Conservation (phyloP, 139 green algal species). For the Monoraphidium neglectum region DNA sequence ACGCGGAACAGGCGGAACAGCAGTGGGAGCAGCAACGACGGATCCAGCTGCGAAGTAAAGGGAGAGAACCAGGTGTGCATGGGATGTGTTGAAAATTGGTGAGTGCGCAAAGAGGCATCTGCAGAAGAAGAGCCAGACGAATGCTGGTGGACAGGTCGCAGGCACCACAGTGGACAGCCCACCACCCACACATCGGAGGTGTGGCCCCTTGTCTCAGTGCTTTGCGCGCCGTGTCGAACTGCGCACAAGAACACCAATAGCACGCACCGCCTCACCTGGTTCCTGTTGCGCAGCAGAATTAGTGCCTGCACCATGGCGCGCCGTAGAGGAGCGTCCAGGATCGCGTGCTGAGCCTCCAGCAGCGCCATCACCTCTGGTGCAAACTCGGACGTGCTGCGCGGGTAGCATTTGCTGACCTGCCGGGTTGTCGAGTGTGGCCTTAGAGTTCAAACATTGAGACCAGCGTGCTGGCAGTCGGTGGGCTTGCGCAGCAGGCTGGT, state of each 20-base stretch:
- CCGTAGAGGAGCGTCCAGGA: conserved; percentile 76
- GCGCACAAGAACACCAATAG: neutral
- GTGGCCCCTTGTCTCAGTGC: too few species aligned
- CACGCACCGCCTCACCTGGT: conserved; percentile 25
- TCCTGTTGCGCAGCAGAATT: conserved; percentile 90
- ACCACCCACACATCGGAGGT: too few species aligned
- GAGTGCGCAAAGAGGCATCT: too few species aligned
- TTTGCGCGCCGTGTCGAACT: neutral
- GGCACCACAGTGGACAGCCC: too few species aligned
- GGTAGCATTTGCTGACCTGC: conserved; percentile 81
- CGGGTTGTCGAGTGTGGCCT: neutral
- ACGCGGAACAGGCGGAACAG: conserved; percentile 93
- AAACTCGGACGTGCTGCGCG: conserved; percentile 67
- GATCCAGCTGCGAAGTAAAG: conserved; percentile 39
- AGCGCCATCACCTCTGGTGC: conserved; percentile 74
- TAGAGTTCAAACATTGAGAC: neutral
- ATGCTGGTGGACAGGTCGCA: too few species aligned
- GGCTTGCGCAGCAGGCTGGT: too few species aligned
- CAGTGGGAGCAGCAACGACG: conserved; percentile 85
- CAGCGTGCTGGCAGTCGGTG: too few species aligned
- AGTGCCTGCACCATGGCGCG: conserved; percentile 80
- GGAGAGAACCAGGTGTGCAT: too few species aligned
- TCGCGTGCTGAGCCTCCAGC: conserved; percentile 79
- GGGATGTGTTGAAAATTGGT: too few species aligned
- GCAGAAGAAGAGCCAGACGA: too few species aligned